Evolutionary conservation across 495 filamentous ascomycete species (phyloP).

Genomic region (Aspergillus sclerotiicarbonarius): DNA sequence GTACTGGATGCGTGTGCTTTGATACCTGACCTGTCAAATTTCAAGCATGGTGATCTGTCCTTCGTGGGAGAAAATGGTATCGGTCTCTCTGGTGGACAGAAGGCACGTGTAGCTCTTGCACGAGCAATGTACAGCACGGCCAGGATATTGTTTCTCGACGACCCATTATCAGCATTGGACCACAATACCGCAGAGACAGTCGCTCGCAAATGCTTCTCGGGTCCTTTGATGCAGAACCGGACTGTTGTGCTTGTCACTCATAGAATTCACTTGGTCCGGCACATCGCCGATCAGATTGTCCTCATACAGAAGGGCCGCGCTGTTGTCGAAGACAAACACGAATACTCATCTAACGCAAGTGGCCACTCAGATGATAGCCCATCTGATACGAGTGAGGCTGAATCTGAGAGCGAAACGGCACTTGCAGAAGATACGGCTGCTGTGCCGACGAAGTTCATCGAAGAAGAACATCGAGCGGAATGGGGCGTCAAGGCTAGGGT

Average conservation of each 20-base stretch:
- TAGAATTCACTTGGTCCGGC: constrained; percentile 64
- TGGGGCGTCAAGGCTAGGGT: constrained; percentile 71
- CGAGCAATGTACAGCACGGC: constrained; percentile 68
- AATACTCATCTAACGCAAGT: constrained; percentile 16
- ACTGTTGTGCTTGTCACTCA: constrained; percentile 76
- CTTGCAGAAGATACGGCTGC: constrained; percentile 46
- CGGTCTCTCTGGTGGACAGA: constrained; percentile 69
- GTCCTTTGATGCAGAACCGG: constrained; percentile 60
- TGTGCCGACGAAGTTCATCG: constrained; percentile 72
- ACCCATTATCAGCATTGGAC: constrained; percentile 66
- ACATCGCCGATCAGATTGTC: constrained; percentile 65
- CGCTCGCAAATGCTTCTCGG: constrained; percentile 63
- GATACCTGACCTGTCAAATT: constrained; percentile 58
- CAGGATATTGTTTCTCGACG: constrained; percentile 64
- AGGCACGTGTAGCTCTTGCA: constrained; percentile 65
- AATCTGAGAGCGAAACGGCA: constrained; percentile 34
- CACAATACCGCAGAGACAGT: constrained; percentile 76
- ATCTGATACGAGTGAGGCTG: constrained; percentile 30
- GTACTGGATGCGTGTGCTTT: constrained; percentile 64
- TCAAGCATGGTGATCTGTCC: constrained; percentile 65
- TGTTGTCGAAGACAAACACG: constrained; percentile 40
- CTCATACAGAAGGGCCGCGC: constrained; percentile 59
- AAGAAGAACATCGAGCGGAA: constrained; percentile 73
- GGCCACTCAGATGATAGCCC: constrained; percentile 17
- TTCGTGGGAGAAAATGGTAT: constrained; percentile 70